Percentiles rank a stretch among this genome's conserved stretches.
Evolutionary conservation across 257 asterid genomes (phyloP).

Genomic region (Gynochthodes officinalis): DNA sequence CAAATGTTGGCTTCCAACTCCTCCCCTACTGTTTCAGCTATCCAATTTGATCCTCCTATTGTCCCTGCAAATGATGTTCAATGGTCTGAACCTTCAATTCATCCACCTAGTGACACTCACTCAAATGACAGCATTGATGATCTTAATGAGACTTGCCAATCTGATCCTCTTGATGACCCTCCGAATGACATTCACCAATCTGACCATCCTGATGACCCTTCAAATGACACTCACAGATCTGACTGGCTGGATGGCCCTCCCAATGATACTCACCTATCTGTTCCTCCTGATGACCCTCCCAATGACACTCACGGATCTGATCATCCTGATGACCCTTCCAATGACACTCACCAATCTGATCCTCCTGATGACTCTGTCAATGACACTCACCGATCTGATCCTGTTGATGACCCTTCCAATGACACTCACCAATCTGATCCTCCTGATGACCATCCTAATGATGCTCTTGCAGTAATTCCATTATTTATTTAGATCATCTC

Average conservation of each 20-base stretch:
- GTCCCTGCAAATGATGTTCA: not conserved
- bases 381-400: not conserved
- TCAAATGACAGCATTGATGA: not conserved
- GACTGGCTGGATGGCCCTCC: not conserved
- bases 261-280: not conserved
- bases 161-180: constrained; percentile 5
- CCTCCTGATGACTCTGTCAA: not conserved
- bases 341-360: not conserved
- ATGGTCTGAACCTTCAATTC: not conserved
- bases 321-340: not conserved
- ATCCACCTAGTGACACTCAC: not conserved
- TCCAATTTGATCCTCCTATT: constrained; percentile 2
- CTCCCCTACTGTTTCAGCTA: not conserved
- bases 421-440: not conserved
- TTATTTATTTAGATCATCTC: not conserved
- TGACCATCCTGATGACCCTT: constrained; percentile 1
- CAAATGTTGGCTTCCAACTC: constrained; percentile 3
- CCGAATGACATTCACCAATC: not conserved
- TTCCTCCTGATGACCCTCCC: not conserved
- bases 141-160: not conserved
- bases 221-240: not conserved
- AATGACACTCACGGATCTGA: constrained; percentile 2
- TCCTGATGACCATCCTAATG: not conserved
- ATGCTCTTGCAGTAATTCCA: constrained; percentile 2
- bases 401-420: not conserved